Percentiles rank a stretch among this genome's conserved stretches.
These are phyloP conservation scores for Podila epigama DNA, from an alignment of 192 early-diverging fungal genomes.

Conservation along the genomic window DNA sequence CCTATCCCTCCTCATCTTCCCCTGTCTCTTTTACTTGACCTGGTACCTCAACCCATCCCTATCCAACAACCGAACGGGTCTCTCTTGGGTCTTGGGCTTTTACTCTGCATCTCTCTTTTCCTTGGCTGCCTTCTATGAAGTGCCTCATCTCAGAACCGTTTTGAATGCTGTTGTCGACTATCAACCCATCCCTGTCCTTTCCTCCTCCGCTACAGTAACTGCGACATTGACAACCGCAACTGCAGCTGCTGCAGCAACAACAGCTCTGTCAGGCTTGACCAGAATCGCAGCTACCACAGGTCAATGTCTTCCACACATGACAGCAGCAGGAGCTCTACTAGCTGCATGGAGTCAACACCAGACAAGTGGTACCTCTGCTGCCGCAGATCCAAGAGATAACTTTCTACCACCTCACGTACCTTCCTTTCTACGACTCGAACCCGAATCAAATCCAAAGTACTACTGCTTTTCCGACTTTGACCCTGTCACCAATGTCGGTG, in stretches of 20 bases:
- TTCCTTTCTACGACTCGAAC: constrained; percentile 28
- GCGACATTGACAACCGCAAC: not conserved
- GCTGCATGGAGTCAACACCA: not conserved
- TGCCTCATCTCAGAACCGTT: constrained; percentile 27
- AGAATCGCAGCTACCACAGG: not conserved
- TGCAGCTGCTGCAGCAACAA: not conserved
- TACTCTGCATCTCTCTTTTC: constrained; percentile 32
- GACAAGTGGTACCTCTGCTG: too few species aligned
- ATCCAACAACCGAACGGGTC: constrained; percentile 33
- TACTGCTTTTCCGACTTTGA: constrained; percentile 35
- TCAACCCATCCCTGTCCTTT: too few species aligned
- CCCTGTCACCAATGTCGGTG: not conserved
- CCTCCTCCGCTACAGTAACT: not conserved
- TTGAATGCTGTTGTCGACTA: constrained; percentile 36
- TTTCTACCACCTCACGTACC: not conserved
- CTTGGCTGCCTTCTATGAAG: constrained; percentile 28
- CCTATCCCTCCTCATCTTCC: constrained; percentile 17
- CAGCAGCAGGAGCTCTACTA: not conserved
- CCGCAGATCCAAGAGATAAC: not conserved
- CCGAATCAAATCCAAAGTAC: constrained; percentile 11
- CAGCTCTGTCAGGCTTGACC: not conserved
- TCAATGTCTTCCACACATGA: constrained; percentile 16
- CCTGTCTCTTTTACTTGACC: constrained; percentile 39
- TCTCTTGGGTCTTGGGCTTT: constrained; percentile 44
- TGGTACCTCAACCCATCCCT: constrained; percentile 43